phyloP scores from a whole-genome alignment of 352 stramenopile species.

The Globisporangium paroecandrum region DNA sequence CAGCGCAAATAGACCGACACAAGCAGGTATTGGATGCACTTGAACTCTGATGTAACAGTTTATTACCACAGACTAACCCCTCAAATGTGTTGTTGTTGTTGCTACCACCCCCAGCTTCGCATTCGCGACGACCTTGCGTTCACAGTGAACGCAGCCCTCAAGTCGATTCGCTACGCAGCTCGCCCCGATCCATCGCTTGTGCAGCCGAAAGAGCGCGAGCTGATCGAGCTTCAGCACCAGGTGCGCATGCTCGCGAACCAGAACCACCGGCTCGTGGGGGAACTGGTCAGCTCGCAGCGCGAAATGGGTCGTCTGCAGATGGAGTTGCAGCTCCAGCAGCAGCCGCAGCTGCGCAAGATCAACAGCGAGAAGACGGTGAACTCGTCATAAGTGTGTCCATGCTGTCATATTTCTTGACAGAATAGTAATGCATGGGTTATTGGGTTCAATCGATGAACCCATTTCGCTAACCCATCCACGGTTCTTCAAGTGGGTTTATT shows the following conservation, averaged over 20 bases:
- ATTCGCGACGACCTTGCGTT: constrained; percentile 73
- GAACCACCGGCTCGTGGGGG: constrained; percentile 51
- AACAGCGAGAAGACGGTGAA: constrained; percentile 24
- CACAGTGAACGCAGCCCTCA: constrained; percentile 75
- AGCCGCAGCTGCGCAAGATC: constrained; percentile 38
- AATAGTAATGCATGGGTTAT: background rate
- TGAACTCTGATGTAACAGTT: too few relatives aligned
- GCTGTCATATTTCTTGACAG: background rate
- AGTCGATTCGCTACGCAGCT: constrained; percentile 56
- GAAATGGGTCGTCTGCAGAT: constrained; percentile 53
- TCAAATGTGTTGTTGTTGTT: background rate
- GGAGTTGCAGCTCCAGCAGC: constrained; percentile 48
- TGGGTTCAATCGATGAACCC: background rate
- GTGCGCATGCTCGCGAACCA: constrained; percentile 60
- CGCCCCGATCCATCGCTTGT: constrained; percentile 24
- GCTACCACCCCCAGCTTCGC: constrained; percentile 24
- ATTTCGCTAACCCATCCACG: background rate
- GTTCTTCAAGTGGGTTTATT: background rate
- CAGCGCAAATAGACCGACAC: constrained; percentile 62
- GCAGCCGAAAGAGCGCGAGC: constrained; percentile 30
- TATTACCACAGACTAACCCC: background rate
- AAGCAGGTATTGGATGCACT: constrained; percentile 43
- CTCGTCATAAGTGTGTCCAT: background rate
- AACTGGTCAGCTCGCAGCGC: constrained; percentile 49
- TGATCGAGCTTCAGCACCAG: constrained; percentile 54